Evolutionary conservation across 495 filamentous ascomycete species (phyloP).

Genomic region (Aspergillus incahuasiensis): DNA sequence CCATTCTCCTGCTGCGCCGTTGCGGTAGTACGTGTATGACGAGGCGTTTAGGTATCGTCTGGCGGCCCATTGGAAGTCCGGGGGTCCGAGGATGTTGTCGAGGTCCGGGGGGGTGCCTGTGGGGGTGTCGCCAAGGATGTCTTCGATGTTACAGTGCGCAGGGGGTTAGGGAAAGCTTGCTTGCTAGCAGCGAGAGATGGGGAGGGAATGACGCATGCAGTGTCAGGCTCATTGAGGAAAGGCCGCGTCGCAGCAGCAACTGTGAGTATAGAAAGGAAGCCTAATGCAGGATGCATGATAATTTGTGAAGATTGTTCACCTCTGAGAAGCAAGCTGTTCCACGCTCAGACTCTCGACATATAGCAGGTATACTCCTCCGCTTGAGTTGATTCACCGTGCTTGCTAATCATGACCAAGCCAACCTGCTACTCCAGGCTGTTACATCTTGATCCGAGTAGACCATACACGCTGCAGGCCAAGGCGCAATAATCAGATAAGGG

Average conservation of each 20-base stretch:
- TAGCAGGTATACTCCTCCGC: background rate
- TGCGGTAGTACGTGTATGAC: conserved; percentile 15
- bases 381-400: background rate
- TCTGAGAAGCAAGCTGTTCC: background rate
- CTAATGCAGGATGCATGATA: conserved; percentile 7
- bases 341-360: background rate
- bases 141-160: conserved; percentile 9
- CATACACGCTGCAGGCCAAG: background rate
- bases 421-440: background rate
- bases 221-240: conserved; percentile 14
- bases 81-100: conserved; percentile 5
- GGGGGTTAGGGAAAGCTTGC: background rate
- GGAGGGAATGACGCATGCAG: background rate
- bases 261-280: conserved; percentile 4
- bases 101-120: conserved; percentile 8
- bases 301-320: background rate
- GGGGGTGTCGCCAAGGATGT: conserved; percentile 8
- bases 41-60: conserved; percentile 11
- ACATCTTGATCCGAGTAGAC: background rate
- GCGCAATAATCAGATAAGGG: background rate
- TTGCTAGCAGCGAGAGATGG: no score
- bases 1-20: conserved; percentile 14
- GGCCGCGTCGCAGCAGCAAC: conserved; percentile 10
- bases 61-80: conserved; percentile 14
- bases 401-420: background rate